Evolutionary conservation across 2,329 filamentous ascomycete genomes (phyloP).

Genomic region (Pestalotiopsis sp.): DNA sequence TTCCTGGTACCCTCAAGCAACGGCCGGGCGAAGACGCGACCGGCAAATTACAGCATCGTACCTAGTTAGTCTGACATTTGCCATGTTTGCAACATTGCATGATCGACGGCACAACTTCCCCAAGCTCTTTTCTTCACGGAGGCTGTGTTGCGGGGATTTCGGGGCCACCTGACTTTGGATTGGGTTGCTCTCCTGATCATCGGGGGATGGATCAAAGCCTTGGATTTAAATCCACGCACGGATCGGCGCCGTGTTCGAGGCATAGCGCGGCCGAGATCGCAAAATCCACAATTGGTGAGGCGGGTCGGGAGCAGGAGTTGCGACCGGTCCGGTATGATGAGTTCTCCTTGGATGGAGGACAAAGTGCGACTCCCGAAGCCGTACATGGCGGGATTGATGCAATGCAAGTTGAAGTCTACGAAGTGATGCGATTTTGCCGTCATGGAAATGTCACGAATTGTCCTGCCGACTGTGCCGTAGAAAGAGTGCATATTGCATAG

Average conservation of each 20-base stretch:
- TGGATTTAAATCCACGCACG: background rate
- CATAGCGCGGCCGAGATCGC: background rate
- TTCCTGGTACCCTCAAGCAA: background rate
- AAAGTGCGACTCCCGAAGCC: background rate
- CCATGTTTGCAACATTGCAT: background rate
- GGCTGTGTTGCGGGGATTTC: conserved; percentile 2
- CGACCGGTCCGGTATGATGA: background rate
- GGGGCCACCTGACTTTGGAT: background rate
- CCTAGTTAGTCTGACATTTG: background rate
- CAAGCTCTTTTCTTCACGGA: background rate
- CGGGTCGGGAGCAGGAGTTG: background rate
- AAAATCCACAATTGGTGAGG: background rate
- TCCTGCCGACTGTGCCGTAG: background rate
- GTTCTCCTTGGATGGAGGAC: background rate
- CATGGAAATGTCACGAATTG: background rate
- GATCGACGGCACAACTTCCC: background rate
- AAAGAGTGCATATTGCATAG: background rate
- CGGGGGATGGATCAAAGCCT: background rate
- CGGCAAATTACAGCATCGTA: background rate
- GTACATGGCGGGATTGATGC: background rate
- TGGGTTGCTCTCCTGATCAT: background rate
- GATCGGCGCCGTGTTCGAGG: background rate
- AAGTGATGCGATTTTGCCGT: background rate
- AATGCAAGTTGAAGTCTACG: background rate
- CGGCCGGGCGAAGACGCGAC: background rate